Evolutionary conservation across 805 yeast genomes (phyloP), one percentile per base, ranked within the genome.

Genomic region (Pichia cabralensis): DNA sequence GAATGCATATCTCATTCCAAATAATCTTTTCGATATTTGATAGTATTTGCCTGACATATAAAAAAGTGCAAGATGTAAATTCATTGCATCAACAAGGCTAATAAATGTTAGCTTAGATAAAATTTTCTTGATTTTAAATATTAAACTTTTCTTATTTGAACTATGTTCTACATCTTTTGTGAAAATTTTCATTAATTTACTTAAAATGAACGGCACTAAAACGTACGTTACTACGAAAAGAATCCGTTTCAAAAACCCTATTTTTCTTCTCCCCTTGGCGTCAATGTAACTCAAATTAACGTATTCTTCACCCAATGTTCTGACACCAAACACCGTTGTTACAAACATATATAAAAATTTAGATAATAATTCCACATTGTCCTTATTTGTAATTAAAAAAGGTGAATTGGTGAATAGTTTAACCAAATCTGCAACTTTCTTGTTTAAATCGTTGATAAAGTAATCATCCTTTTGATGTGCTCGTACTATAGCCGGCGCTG

Each of bases 281-380:
- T n/a, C n/a, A n/a, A 80, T 84, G 49, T 81, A 80, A 7, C 74
- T 56, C 35, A 84, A 58, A 54, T 89, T 95, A 11, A 86, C 86
- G 56, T 89, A 89, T 57, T 89, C 96, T 52, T 89, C 97, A 1
- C 98, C 98, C 19, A 92, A 59, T 0, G 97, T 89, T 35, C 89
- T 66, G 2, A 82, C 71, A 0, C 89, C 89, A 5, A 72, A 39
- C 11, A 80, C 58, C 0, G 96, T 88, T 0, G 96, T 89, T 16
- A 83, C 58, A 2, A 68, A 55, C n/a, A 84, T 61, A 50, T 89
- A 89, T 1, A 78, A 28, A 1, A 77, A n/a, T n/a, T n/a, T n/a
- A n/a, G n/a, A n/a, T n/a, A n/a, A n/a, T n/a, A n/a, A n/a, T n/a
- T n/a, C n/a, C n/a, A n/a, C n/a, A n/a, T n/a, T n/a, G n/a, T n/a